phyloP scores from a whole-genome alignment of 495 filamentous ascomycete species.

The Hypoxylon perforatum region DNA sequence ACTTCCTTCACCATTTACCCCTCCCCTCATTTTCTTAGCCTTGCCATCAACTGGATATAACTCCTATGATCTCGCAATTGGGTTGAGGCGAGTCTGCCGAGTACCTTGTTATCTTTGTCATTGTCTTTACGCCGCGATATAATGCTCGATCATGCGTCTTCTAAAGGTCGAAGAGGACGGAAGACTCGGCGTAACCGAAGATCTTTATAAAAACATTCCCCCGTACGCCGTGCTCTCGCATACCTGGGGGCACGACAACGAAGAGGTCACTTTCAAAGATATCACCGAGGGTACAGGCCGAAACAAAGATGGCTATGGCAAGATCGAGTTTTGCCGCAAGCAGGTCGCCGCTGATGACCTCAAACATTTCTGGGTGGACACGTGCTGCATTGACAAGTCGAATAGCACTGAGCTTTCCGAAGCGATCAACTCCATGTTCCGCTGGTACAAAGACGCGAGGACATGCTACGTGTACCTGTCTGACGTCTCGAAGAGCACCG shows the following conservation, averaged over 20 bases:
- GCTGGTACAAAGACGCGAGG: slow-evolving; percentile 50
- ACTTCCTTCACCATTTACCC: not conserved
- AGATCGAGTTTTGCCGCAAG: slow-evolving; percentile 30
- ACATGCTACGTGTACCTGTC: slow-evolving; percentile 55
- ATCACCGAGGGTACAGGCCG: not conserved
- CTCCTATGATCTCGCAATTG: not conserved
- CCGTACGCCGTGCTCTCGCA: no score
- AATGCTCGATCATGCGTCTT: not conserved
- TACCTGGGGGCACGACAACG: not conserved
- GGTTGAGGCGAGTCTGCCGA: not conserved
- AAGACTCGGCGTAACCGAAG: not conserved
- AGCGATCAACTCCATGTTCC: slow-evolving; percentile 58
- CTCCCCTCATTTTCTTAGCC: not conserved
- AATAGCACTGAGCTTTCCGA: slow-evolving; percentile 57
- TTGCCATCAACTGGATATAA: not conserved
- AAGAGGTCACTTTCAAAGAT: not conserved
- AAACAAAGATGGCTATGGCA: slow-evolving; percentile 26
- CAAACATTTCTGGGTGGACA: slow-evolving; percentile 49
- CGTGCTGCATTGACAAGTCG: slow-evolving; percentile 58
- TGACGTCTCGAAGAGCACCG: slow-evolving; percentile 40
- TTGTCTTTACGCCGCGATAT: not conserved
- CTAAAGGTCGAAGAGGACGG: not conserved
- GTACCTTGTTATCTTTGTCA: not conserved
- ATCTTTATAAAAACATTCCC: not conserved
- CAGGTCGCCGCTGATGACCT: not conserved